phyloP scores from a whole-genome alignment of 139 green algal species.

The Spirogloea muscicola region DNA sequence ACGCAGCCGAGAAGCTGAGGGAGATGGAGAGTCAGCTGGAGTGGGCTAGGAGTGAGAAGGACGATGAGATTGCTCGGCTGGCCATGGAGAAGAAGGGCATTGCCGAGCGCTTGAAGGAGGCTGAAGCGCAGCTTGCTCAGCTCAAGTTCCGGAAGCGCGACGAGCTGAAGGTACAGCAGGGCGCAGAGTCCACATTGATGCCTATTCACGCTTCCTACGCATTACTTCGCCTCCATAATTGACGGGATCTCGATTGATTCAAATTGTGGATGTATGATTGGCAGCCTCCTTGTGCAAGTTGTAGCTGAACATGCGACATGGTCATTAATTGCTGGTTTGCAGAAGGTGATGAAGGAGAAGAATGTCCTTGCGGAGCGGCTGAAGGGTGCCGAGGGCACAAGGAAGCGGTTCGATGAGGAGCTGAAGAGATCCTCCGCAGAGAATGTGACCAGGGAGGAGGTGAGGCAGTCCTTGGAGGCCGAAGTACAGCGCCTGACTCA shows the following conservation, averaged over 20 bases:
- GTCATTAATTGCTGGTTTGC: too few species aligned
- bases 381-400: constrained; percentile 23
- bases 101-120: constrained; percentile 42
- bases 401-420: constrained; percentile 51
- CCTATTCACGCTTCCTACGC: too few species aligned
- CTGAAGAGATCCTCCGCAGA: constrained; percentile 51
- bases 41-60: constrained; percentile 51
- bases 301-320: too few species aligned
- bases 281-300: too few species aligned
- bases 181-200: too few species aligned
- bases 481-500: constrained; percentile 43
- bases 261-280: too few species aligned
- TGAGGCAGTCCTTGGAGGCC: constrained; percentile 14
- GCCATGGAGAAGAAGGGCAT: constrained; percentile 34
- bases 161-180: constrained; percentile 51
- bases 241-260: too few species aligned
- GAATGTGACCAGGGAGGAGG: constrained; percentile 44
- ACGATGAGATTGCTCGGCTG: constrained; percentile 41
- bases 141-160: constrained; percentile 45
- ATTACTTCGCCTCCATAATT: too few species aligned
- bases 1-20: constrained; percentile 35
- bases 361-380: constrained; percentile 49
- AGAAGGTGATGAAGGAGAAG: constrained; percentile 54
- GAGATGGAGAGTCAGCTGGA: constrained; percentile 55
- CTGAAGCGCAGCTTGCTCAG: constrained; percentile 46